Base-by-base conservation (phyloP, 2,329 filamentous ascomycete genomes). In the Tolypocladium pustulatum region DNA sequence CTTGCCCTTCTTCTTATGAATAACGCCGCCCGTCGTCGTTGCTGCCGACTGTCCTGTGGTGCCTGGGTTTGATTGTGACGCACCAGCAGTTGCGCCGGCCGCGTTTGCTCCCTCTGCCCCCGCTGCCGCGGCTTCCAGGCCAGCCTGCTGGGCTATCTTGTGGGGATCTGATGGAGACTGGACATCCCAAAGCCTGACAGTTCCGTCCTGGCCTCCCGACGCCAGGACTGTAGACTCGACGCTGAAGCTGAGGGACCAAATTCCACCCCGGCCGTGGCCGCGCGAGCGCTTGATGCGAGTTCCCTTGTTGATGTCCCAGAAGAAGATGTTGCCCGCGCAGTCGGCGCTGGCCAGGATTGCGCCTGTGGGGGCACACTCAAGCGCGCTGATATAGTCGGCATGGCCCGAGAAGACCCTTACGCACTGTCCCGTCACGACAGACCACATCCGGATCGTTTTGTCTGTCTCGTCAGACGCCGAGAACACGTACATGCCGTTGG, bases 371-470 rank as follows among this genome's bases (percentile, higher is more conserved):
- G 90, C 88, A 67, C 91, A 96, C 63, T 93, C 85, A 32, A 97
- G 76, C 0, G 91, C 84, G 17, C 88, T 95, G 69, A 97, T 86
- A 67, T 91, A 90, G 55, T 94, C 91, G 0, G 85, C 88, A 69
- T 99, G 94, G 1, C 94, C 94, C 0, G 90, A 91, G 69, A 97
- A 96, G 67, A 97, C 85, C 32, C 94, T 88, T 6, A 97, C 90
- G 40, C 91, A 91, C 61, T 87, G 86, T 34, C 94, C 94, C 10
- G 88, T 93, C 13, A 85, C 82, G n/a, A 97, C 84, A 12, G 91
- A 87, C 94, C 94, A 99, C 93, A 99, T 97, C 36, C 94, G 87
- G 38, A 97, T 90, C 0, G 91, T 94, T 72, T 93, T 93, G 73
- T 99, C 85, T 8, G 80, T 83, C 68, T 86, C 92, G 64, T 89